Evolutionary conservation across 768 basidiomycete species (phyloP).

Genomic region (Tylopilus subfusipes): DNA sequence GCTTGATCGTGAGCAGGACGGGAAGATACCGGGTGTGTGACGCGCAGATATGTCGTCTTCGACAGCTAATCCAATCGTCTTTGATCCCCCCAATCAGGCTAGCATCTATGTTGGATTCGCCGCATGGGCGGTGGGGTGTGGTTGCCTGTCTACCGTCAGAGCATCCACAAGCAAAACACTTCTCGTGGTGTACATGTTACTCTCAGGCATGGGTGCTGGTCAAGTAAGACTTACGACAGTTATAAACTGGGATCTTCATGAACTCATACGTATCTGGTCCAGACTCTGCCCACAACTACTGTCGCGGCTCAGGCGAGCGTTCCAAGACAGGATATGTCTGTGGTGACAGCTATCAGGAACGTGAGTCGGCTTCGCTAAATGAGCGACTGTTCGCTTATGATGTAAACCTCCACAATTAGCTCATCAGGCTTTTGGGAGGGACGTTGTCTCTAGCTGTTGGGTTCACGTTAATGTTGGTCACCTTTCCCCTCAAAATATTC

Average conservation of each 20-base stretch:
- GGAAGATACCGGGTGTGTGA: conserved; percentile 54
- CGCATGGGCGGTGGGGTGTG: conserved; percentile 67
- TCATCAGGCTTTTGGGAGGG: conserved; percentile 67
- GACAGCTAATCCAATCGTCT: not conserved
- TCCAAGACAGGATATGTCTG: conserved; percentile 66
- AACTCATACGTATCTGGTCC: not conserved
- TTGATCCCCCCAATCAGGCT: not conserved
- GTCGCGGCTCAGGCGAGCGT: conserved; percentile 75
- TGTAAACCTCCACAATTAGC: conserved; percentile 35
- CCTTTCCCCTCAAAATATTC: conserved; percentile 4
- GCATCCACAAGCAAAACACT: conserved; percentile 44
- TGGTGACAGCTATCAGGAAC: conserved; percentile 67
- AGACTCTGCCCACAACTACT: conserved; percentile 63
- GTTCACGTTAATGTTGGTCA: conserved; percentile 49
- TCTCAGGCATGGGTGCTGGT: conserved; percentile 60
- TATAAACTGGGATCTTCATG: not conserved
- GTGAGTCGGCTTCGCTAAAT: conserved; percentile 30
- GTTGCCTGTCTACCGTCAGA: conserved; percentile 63
- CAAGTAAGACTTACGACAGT: conserved; percentile 36
- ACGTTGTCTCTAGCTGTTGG: conserved; percentile 63
- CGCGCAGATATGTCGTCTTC: not conserved
- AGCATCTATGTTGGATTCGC: conserved; percentile 57
- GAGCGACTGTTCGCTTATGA: not conserved
- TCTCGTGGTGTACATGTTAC: conserved; percentile 57
- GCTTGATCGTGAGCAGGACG: conserved; percentile 58